Base-by-base conservation (phyloP, 768 basidiomycete species). In the Leucocoprinus sp. region DNA sequence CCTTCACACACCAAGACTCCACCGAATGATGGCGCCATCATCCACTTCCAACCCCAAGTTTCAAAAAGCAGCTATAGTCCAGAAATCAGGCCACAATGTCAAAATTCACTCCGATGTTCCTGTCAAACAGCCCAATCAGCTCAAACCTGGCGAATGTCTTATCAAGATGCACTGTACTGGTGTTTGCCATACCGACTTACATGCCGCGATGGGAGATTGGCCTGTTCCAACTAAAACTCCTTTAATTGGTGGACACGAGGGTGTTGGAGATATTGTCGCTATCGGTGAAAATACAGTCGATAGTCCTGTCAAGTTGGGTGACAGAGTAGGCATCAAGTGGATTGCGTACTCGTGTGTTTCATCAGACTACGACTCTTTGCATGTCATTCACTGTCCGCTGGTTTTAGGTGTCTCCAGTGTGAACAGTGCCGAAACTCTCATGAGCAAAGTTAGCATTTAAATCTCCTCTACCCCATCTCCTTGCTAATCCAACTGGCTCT, bases 111-210 rank as follows among this genome's bases (percentile, higher is more conserved):
- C 58, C 33, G 72, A 82, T 55, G 57, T 71, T 46, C 82, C 76
- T n/a, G 80, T 86, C 52, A 73, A 62, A 43, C 64, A 68, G 37
- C 72, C 71, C 7, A 62, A 67, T 14, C 67, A 80, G 3, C 82
- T 85, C 57, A 64, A 61, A 0, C 80, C 80, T 0, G 81, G 80
- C 37, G 80, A 87, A 62, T 84, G 82, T 57, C 78, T 90, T 52
- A 68, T 91, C 60, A 82, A 84, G 62, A 69, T 91, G 57, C 70
- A 73, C 27, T 82, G 76, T 64, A 80, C 83, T 5, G 88, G 88
- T 45, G 86, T 90, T n/a, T 91, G 89, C 64, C 87, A 90, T 57
- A 86, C 84, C 2, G 89, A 91, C 56, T 71, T 88, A 11, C 89
- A 91, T 55, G 82, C 82, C 21, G 76, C 75, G 28, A 62, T 74